Conservation (phyloP, 805 yeast genomes). For the Spathaspora girioi region DNA sequence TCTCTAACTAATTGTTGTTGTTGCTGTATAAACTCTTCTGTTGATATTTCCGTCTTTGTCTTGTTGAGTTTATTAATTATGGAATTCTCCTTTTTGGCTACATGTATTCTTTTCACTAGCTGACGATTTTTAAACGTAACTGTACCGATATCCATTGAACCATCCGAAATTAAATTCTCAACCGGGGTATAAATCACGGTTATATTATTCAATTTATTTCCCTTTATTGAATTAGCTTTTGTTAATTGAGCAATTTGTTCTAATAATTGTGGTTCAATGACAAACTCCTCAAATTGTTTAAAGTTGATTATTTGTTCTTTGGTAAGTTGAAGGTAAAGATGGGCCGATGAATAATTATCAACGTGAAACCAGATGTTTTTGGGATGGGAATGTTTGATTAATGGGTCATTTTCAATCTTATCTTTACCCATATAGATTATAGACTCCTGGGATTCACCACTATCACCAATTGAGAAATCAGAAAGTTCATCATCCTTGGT, state of each 20-base stretch:
- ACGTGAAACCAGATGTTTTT: conserved; percentile 80
- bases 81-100: conserved; percentile 55
- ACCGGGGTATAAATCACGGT: conserved; percentile 74
- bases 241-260: conserved; percentile 62
- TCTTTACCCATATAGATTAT: conserved; percentile 68
- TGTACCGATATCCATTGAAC: conserved; percentile 75
- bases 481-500: conserved; percentile 16
- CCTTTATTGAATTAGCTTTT: conserved; percentile 73
- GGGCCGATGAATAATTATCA: conserved; percentile 74
- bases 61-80: conserved; percentile 61
- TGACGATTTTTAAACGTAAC: conserved; percentile 66
- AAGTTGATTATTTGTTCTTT: conserved; percentile 40
- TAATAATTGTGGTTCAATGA: conserved; percentile 42
- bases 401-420: conserved; percentile 57
- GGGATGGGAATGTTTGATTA: conserved; percentile 58
- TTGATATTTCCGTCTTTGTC: conserved; percentile 54
- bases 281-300: conserved; percentile 35
- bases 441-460: conserved; percentile 19
- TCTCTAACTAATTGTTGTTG: conserved; percentile 27
- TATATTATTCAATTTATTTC: conserved; percentile 64
- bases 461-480: conserved; percentile 8
- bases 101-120: conserved; percentile 48
- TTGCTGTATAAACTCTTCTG: conserved; percentile 39
- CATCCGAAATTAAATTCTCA: conserved; percentile 61
- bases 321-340: conserved; percentile 60